These are phyloP conservation scores for Trichoderma gracile DNA, from an alignment of 2,329 filamentous ascomycete genomes.

Conservation along the genomic window DNA sequence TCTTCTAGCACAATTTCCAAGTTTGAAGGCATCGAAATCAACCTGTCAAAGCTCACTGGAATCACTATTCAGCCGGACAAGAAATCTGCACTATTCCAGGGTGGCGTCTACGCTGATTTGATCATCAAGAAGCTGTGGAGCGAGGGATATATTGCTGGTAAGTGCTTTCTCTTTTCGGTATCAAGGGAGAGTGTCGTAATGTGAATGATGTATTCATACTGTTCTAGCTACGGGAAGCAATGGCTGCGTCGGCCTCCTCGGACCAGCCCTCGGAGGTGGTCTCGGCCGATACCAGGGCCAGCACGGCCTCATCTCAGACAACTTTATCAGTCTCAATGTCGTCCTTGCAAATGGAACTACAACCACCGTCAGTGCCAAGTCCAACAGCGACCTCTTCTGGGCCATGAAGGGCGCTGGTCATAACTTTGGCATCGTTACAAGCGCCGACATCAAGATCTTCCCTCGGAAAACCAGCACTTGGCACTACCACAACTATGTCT, in stretches of 20 bases:
- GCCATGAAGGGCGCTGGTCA: conserved; percentile 39
- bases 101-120: neutral
- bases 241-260: conserved; percentile 34
- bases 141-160: neutral
- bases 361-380: conserved; percentile 27
- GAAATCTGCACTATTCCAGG: neutral
- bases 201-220: neutral
- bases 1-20: neutral
- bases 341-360: conserved; percentile 37
- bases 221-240: neutral
- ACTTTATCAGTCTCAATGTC: conserved; percentile 38
- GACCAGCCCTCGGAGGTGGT: conserved; percentile 37
- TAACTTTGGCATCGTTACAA: conserved; percentile 40
- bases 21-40: conserved; percentile 8
- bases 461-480: neutral
- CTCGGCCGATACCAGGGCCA: conserved; percentile 37
- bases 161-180: neutral
- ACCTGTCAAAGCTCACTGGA: neutral
- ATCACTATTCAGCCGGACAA: neutral
- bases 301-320: conserved; percentile 38
- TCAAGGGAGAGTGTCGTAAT: neutral
- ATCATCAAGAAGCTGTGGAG: neutral
- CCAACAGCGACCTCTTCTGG: conserved; percentile 41
- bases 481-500: conserved; percentile 8
- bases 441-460: conserved; percentile 37